Evolutionary conservation across 257 asterid genomes (phyloP).

Genomic region (Nicotiana otophora): DNA sequence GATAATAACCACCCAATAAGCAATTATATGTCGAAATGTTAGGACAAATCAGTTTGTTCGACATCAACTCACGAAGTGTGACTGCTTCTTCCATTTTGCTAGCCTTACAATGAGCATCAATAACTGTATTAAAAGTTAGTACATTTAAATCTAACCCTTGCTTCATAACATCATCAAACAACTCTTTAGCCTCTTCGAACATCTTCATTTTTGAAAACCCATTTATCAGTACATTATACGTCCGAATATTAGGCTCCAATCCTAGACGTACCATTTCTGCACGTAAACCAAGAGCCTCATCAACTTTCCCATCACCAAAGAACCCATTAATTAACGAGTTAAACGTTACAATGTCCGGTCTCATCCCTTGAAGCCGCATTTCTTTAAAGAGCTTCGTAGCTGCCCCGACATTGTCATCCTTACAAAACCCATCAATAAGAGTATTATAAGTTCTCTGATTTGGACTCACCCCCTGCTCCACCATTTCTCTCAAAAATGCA

Average conservation of each 20-base stretch:
- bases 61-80: conserved; percentile 43
- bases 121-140: conserved; percentile 54
- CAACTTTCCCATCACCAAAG: conserved; percentile 48
- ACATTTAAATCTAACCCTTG: conserved; percentile 46
- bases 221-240: conserved; percentile 53
- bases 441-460: conserved; percentile 59
- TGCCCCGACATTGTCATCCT: conserved; percentile 57
- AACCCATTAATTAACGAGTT: conserved; percentile 65
- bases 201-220: conserved; percentile 54
- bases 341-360: conserved; percentile 45
- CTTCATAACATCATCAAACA: conserved; percentile 47
- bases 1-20: conserved; percentile 62
- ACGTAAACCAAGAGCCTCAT: conserved; percentile 49
- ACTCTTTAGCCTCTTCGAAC: conserved; percentile 57
- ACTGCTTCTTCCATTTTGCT: conserved; percentile 60
- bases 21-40: conserved; percentile 75
- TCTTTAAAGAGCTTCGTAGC: conserved; percentile 54
- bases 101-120: conserved; percentile 62
- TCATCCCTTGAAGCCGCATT: conserved; percentile 54
- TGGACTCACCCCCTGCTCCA: conserved; percentile 43
- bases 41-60: conserved; percentile 44
- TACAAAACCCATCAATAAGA: conserved; percentile 73
- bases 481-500: conserved; percentile 64
- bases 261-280: conserved; percentile 55
- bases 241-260: conserved; percentile 58